Conservation (phyloP, 495 filamentous ascomycete species). For the Penicillium cataractarum region DNA sequence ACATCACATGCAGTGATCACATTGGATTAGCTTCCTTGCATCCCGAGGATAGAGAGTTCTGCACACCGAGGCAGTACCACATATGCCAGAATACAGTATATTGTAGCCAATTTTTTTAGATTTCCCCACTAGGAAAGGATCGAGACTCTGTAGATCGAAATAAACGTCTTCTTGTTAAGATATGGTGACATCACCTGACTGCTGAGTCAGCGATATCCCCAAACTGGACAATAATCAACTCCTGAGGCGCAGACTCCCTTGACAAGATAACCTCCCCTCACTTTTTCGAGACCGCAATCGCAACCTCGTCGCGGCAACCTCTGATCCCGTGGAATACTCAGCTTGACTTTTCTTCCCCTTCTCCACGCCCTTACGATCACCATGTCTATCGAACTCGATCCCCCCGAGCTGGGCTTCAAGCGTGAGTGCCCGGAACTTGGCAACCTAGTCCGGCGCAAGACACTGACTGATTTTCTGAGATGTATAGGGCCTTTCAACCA, state of each 20-base stretch:
- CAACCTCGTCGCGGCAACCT: constrained; percentile 17
- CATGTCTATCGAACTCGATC: constrained; percentile 95
- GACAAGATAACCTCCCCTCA: constrained; percentile 24
- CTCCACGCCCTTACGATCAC: constrained; percentile 29
- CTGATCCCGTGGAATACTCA: constrained; percentile 2
- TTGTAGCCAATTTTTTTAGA: not conserved
- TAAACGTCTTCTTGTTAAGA: constrained; percentile 1
- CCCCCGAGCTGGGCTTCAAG: constrained; percentile 88
- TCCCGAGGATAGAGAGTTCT: constrained; percentile 5
- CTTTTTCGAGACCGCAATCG: constrained; percentile 19
- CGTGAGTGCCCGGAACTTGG: constrained; percentile 60
- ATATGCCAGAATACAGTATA: not conserved
- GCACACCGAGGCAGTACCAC: constrained; percentile 6
- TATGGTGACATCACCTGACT: constrained; percentile 32
- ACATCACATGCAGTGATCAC: constrained; percentile 17
- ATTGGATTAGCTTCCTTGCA: not conserved
- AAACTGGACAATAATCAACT: constrained; percentile 33
- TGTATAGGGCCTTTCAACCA: constrained; percentile 83
- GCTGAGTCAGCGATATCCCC: constrained; percentile 31
- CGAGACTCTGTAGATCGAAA: not conserved
- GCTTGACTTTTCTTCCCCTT: not conserved
- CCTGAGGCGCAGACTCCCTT: constrained; percentile 28
- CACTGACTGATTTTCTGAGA: constrained; percentile 25
- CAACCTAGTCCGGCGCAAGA: constrained; percentile 5
- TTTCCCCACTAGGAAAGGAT: not conserved